A percentile compares a stretch with the other conserved stretches of the same genome.
These are phyloP conservation scores for Scutellaria baicalensis DNA, from an alignment of 257 asterid species.

Conservation along the genomic window DNA sequence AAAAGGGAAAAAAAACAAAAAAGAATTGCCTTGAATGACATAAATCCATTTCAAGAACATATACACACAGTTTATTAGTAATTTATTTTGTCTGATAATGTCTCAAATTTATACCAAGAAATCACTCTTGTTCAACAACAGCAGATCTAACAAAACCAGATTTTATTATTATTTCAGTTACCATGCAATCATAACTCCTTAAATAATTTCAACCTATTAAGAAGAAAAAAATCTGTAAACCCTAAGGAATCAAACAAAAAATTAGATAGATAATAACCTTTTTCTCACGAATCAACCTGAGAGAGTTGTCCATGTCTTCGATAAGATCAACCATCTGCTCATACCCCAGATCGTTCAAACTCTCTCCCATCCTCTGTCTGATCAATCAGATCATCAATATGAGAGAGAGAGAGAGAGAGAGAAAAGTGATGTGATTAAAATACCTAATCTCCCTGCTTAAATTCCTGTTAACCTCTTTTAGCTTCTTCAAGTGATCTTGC, in stretches of 20 bases:
- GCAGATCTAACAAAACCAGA: background rate
- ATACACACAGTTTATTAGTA: too few relatives aligned
- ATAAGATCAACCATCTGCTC: conserved; percentile 41
- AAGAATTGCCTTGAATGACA: too few relatives aligned
- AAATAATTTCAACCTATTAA: background rate
- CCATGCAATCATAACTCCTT: background rate
- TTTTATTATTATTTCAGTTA: background rate
- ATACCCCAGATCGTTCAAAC: conserved; percentile 46
- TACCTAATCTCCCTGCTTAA: conserved; percentile 85
- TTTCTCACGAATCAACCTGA: conserved; percentile 35
- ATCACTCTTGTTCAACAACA: background rate
- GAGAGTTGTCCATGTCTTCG: conserved; percentile 36
- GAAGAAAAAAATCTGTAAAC: background rate
- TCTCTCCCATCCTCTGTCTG: conserved; percentile 57
- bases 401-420: background rate
- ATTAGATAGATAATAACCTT: conserved; percentile 19
- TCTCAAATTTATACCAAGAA: background rate
- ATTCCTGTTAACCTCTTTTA: conserved; percentile 70
- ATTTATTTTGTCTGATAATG: background rate
- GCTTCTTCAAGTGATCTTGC: conserved; percentile 87
- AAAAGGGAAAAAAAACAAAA: too few relatives aligned
- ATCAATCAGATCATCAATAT: background rate
- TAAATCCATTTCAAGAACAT: too few relatives aligned
- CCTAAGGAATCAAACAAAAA: background rate
- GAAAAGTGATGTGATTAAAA: too few relatives aligned